Evolutionary conservation across 1,284 basidiomycete species (phyloP), one percentile per base, ranked within the genome.

Genomic region (Neonothopanus nambi): DNA sequence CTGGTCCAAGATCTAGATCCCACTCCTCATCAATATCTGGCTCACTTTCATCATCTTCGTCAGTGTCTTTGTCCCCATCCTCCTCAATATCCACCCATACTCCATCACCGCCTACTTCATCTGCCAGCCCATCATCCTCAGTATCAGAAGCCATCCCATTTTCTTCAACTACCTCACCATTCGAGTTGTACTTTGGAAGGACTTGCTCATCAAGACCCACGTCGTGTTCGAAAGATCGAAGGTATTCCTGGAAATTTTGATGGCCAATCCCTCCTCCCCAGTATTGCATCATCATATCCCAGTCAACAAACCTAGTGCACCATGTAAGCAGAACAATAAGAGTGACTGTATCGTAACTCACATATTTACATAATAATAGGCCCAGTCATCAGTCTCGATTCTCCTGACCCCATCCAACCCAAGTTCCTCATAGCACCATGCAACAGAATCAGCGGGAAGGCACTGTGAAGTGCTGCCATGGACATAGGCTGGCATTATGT

Each of bases 381-480:
- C 42, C 59, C 61, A 67, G 46, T 67, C 63, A 40, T 59, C 55
- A n/a, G 51, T 50, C 17, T 61, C 52, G 12, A 38, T 23, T 9
- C 21, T 28, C 15, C 20, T 23, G 4, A 39, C 38, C 8, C 47
- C 52, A 20, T 47, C 23, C 4, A 35, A 15, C 15, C 13, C 26
- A 2, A 40, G 15, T n/a, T 20, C 36, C 26, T 52, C 44, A 26
- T 38, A 44, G 23, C 47, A 24, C 8, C 50, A 37, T n/a, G 36
- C 54, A 39, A 52, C 18, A 2, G 54, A 56, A 35, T 52, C 45
- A 2, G 2, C 8, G 3, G 50, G 35, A 3, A 55, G 36, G 9
- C 49, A 49, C 18, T 51, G 18, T 12, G 17, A 15, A 63, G 18
- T 70, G 59, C 51, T 69, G 1, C 35, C 43, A 15, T 39, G 23